phyloP scores from a whole-genome alignment of 345 rosid genomes.

The Bruguiera parviflora region DNA sequence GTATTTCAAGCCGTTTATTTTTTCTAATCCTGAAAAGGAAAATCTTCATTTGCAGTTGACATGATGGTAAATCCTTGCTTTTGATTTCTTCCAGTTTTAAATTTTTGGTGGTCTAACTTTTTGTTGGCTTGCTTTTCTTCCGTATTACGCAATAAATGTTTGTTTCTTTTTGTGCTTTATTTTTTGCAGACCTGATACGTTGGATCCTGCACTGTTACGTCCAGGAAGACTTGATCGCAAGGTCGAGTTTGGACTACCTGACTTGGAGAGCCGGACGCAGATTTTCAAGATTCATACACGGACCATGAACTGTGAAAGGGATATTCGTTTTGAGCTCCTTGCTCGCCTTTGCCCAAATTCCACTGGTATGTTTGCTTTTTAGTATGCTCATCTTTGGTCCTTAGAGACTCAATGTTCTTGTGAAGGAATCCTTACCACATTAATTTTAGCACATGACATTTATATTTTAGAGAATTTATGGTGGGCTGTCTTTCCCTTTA shows the following conservation, averaged over 20 bases:
- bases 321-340: conserved; percentile 87
- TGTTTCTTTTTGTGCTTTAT: background rate
- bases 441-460: too few relatives aligned
- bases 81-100: background rate
- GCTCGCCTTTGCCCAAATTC: conserved; percentile 94
- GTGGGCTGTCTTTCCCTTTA: background rate
- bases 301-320: conserved; percentile 91
- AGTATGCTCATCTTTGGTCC: too few relatives aligned
- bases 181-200: conserved; percentile 70
- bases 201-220: conserved; percentile 90
- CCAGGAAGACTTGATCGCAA: conserved; percentile 94
- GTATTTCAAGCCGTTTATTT: background rate
- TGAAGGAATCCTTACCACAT: too few relatives aligned
- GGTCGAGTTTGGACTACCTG: conserved; percentile 94
- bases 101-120: background rate
- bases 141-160: background rate
- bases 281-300: conserved; percentile 90
- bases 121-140: background rate
- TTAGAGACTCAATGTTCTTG: too few relatives aligned
- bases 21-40: background rate
- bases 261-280: conserved; percentile 87
- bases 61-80: background rate
- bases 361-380: conserved; percentile 45
- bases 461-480: background rate
- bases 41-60: background rate